phyloP scores from a whole-genome alignment of 2,329 filamentous ascomycete genomes.

The Neopestalotiopsis rosae region DNA sequence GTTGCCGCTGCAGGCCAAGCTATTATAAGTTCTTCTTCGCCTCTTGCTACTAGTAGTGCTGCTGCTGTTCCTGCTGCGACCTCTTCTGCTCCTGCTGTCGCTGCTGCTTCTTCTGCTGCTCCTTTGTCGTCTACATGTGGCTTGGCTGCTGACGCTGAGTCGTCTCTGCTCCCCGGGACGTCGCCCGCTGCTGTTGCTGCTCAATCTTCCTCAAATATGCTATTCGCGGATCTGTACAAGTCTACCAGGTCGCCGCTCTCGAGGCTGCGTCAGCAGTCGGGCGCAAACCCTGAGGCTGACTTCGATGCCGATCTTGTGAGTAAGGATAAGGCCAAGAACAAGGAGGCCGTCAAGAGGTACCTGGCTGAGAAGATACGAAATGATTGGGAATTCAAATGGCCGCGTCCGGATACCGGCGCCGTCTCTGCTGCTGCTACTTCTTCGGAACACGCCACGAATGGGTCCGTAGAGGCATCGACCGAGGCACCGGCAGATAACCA shows the following conservation, averaged over 20 bases:
- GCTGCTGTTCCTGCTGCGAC: background rate
- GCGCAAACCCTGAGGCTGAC: slow-evolving; percentile 40
- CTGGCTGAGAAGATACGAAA: slow-evolving; percentile 59
- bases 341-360: slow-evolving; percentile 64
- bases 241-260: slow-evolving; percentile 58
- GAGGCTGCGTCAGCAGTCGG: slow-evolving; percentile 51
- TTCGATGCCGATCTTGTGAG: slow-evolving; percentile 67
- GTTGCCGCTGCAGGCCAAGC: slow-evolving; percentile 16
- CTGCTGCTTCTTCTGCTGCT: slow-evolving; percentile 13
- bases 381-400: slow-evolving; percentile 68
- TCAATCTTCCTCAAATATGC: slow-evolving; percentile 47
- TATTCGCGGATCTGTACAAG: slow-evolving; percentile 66
- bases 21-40: slow-evolving; percentile 15
- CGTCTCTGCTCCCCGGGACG: slow-evolving; percentile 18
- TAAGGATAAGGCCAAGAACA: slow-evolving; percentile 66
- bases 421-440: background rate
- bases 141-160: slow-evolving; percentile 18
- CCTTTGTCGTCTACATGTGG: background rate
- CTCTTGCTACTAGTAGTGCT: background rate
- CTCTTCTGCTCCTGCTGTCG: background rate
- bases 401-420: slow-evolving; percentile 33
- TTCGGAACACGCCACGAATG: background rate
- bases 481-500: slow-evolving; percentile 2
- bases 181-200: slow-evolving; percentile 26
- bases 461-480: background rate